Evolutionary conservation across 257 asterid genomes (phyloP), one percentile per base, ranked within the genome.

Genomic region (Oldenlandia corymbosa): DNA sequence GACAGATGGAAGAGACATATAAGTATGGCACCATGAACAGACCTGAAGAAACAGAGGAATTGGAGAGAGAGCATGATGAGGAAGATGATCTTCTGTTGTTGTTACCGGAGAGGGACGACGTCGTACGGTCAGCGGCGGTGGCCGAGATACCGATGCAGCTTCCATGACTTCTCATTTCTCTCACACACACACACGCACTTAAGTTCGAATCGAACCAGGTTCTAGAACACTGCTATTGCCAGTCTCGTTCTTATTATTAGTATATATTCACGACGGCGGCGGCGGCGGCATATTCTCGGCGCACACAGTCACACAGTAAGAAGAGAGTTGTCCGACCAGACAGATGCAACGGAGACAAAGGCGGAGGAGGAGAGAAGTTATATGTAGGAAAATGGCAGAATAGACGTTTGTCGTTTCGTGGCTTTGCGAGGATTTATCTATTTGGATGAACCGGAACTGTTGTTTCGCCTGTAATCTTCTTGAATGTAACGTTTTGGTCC

Each of bases 101-200:
- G 50, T 46, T 52, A 26, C 37, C 53, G 20, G 69, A 47, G 1
- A 68, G 62, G n/a, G 68, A 18, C 32, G 73, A 30, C 37, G 74
- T 7, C 24, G 71, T 17, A 17, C 54, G 48, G 48, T n/a, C n/a
- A n/a, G 58, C 37, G 58, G 36, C 58, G 4, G 43, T 48, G 47
- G 64, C 18, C 49, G 69, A 73, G 34, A 73, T 36, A 62, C 73
- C 59, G 21, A 68, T 49, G 65, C 74, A 73, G 54, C 74, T 68
- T 42, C 78, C 71, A 10, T 68, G 78, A 34, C 58, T 62, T 47
- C 62, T 48, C 69, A 67, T 73, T 58, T 48, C 41, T 48, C 41
- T 11, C 42, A 48, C 58, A 21, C 6, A 3, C 39, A 34, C 39
- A 3, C 39, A 34, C 39, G n/a, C n/a, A n/a, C n/a, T n/a, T n/a